These are phyloP conservation scores for Micromonas pusilla DNA, from an alignment of 139 green algal genomes.

Conservation along the genomic window DNA sequence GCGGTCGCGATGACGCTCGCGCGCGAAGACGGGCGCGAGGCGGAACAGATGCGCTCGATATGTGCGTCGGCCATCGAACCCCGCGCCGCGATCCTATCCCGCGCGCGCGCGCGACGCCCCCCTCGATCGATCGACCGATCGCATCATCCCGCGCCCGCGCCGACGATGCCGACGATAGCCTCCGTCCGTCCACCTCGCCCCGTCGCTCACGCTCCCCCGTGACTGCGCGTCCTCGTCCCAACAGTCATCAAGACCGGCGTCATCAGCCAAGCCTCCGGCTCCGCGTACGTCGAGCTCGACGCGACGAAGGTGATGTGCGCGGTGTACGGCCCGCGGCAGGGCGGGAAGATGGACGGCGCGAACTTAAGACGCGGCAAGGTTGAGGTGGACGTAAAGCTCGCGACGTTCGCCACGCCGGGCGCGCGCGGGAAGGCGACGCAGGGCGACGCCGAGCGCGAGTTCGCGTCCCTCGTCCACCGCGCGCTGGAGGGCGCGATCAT, in stretches of 20 bases:
- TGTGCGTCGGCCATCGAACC: background rate
- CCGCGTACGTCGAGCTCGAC: slow-evolving; percentile 20
- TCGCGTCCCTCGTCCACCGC: background rate
- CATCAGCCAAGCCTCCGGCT: background rate
- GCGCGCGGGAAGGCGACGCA: background rate
- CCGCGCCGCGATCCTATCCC: background rate
- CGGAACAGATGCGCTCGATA: background rate
- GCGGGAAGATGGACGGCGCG: background rate
- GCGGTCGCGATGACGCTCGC: background rate
- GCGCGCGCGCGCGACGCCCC: background rate
- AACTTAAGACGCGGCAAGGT: background rate
- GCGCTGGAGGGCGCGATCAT: background rate
- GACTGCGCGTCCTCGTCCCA: too few species aligned
- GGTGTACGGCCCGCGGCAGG: slow-evolving; percentile 7
- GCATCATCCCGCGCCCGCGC: background rate
- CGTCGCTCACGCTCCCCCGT: too few species aligned
- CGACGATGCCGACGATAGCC: too few species aligned
- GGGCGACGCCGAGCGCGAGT: background rate
- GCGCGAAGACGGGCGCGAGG: background rate
- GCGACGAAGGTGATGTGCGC: slow-evolving; percentile 19
- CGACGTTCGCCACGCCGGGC: slow-evolving; percentile 3
- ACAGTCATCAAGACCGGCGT: slow-evolving; percentile 6
- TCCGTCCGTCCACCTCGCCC: too few species aligned
- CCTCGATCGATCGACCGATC: background rate
- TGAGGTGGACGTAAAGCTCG: slow-evolving; percentile 7